Evolutionary conservation across 305 asterid genomes (phyloP).

Genomic region (Euphrasia arctica): DNA sequence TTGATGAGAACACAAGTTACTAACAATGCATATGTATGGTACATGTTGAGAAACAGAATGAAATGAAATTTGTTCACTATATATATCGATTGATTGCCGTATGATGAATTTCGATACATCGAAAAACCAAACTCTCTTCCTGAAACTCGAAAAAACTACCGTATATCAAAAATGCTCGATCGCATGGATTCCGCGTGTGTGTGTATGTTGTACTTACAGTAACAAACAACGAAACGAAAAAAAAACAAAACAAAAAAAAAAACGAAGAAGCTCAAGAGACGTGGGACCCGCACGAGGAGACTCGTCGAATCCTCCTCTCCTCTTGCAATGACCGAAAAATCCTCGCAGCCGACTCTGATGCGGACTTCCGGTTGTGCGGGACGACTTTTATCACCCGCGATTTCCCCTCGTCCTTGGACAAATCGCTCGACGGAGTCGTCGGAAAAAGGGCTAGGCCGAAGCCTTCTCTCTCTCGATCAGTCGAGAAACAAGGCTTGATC

Average conservation of each 20-base stretch:
- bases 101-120: background rate
- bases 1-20: too few relatives aligned
- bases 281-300: background rate
- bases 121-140: background rate
- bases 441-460: background rate
- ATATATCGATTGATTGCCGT: background rate
- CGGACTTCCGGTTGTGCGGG: background rate
- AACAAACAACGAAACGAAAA: background rate
- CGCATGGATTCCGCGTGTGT: background rate
- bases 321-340: slow-evolving; percentile 3
- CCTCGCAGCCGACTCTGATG: background rate
- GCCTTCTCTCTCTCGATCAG: background rate
- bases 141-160: background rate
- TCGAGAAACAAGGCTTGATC: background rate
- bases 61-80: background rate
- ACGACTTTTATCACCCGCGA: background rate
- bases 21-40: too few relatives aligned
- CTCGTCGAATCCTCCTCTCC: background rate
- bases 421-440: background rate
- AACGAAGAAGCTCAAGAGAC: background rate
- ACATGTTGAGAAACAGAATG: background rate
- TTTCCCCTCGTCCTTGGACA: background rate
- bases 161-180: background rate
- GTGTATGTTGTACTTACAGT: background rate
- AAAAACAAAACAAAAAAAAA: too few relatives aligned